These are phyloP conservation scores for Entomophthora muscae DNA, from an alignment of 371 early-diverging fungal species.

Conservation along the genomic window DNA sequence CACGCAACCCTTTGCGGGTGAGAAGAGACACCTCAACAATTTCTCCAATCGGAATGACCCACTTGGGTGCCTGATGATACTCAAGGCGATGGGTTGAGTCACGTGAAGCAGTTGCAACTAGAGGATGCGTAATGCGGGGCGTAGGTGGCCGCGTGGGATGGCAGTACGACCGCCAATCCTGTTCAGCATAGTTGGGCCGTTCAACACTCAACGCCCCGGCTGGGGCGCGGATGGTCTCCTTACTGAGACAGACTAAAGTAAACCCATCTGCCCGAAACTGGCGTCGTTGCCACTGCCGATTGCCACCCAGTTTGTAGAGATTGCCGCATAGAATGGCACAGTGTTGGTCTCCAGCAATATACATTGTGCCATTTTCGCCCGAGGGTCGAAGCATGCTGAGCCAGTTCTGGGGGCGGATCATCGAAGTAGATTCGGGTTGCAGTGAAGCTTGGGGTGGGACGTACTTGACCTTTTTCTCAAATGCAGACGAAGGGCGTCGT, in stretches of 20 bases:
- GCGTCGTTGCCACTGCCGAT: conserved; percentile 9
- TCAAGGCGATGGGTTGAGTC: background rate
- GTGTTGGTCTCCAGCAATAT: background rate
- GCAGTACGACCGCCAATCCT: background rate
- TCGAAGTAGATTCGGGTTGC: background rate
- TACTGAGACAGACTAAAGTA: conserved; percentile 4
- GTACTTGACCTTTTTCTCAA: background rate
- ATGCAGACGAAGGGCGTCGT: background rate
- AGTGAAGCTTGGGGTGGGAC: background rate
- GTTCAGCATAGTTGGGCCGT: background rate
- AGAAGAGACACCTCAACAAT: conserved; percentile 5
- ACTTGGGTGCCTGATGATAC: conserved; percentile 9
- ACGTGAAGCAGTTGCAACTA: conserved; percentile 2
- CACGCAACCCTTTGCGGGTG: conserved; percentile 4
- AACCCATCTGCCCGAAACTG: conserved; percentile 8
- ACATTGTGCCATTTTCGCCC: background rate
- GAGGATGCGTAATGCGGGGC: conserved; percentile 4
- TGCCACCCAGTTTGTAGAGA: conserved; percentile 9
- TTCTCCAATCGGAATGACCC: conserved; percentile 9
- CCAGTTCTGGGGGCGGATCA: background rate
- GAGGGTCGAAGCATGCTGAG: background rate
- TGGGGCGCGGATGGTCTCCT: background rate
- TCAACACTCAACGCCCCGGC: background rate
- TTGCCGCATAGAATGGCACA: background rate
- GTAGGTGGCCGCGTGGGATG: background rate